Evolutionary conservation across 176 grass and related monocot genomes (phyloP).

Genomic region (Oryza brachyantha): DNA sequence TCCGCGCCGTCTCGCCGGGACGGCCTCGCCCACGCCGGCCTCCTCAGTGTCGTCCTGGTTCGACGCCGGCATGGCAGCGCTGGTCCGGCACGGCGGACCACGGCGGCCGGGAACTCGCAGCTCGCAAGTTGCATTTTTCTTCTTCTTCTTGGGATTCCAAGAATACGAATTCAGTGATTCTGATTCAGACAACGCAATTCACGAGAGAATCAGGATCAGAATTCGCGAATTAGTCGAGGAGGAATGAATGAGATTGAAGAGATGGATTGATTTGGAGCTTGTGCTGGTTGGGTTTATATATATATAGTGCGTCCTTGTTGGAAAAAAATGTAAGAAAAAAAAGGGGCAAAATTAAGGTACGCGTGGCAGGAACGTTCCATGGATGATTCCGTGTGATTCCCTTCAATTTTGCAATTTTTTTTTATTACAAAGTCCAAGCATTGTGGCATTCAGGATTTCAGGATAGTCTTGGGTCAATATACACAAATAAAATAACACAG

Average conservation of each 20-base stretch:
- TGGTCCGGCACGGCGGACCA: not conserved
- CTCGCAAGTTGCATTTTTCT: not conserved
- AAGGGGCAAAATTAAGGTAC: not conserved
- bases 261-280: not conserved
- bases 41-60: not conserved
- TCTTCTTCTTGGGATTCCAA: too few relatives aligned
- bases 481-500: not conserved
- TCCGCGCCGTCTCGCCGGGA: constrained; percentile 14
- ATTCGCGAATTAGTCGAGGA: not conserved
- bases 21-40: not conserved
- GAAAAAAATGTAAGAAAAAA: not conserved
- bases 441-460: not conserved
- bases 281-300: not conserved
- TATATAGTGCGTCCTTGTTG: not conserved
- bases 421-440: not conserved
- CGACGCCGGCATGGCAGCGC: not conserved
- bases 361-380: not conserved
- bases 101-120: not conserved
- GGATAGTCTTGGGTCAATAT: not conserved
- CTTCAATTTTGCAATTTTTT: not conserved
- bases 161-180: not conserved
- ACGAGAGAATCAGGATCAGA: not conserved
- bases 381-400: not conserved
- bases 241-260: not conserved
- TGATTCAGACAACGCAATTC: not conserved